A percentile compares a stretch with the other conserved stretches of the same genome.
phyloP scores from a whole-genome alignment of 2,329 filamentous ascomycete genomes.

The Alternaria angustiovoidea region DNA sequence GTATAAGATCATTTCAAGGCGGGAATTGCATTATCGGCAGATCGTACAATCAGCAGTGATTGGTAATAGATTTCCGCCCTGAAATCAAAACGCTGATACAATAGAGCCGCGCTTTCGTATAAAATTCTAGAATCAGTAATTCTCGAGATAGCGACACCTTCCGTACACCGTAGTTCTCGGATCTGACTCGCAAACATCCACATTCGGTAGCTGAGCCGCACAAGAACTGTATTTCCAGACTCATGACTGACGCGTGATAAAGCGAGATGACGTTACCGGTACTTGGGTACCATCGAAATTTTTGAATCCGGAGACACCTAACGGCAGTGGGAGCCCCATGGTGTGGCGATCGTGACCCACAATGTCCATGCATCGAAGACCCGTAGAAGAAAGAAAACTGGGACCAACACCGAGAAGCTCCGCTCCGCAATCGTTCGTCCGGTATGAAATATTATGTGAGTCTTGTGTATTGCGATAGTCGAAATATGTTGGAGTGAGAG shows the following conservation, averaged over 20 bases:
- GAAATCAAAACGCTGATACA: background rate
- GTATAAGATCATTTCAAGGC: background rate
- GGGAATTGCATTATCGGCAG: background rate
- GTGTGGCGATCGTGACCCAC: constrained; percentile 7
- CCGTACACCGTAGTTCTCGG: background rate
- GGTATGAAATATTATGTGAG: background rate
- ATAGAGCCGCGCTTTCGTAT: background rate
- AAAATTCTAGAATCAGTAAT: background rate
- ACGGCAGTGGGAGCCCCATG: constrained; percentile 5
- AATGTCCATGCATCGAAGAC: constrained; percentile 11
- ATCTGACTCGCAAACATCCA: background rate
- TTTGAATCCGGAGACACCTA: background rate
- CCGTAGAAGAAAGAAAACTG: constrained; percentile 10
- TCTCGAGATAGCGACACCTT: background rate
- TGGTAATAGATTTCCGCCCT: background rate
- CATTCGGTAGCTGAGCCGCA: background rate
- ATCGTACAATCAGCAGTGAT: background rate
- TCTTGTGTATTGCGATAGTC: background rate
- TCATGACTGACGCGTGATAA: background rate
- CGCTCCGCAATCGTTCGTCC: background rate
- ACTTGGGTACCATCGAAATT: background rate
- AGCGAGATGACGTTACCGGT: background rate
- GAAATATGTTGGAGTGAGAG: background rate
- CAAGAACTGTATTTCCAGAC: background rate
- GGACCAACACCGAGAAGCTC: background rate